Conservation (phyloP, 179 eudicot genomes). For the Sideroxylon spinosum region DNA sequence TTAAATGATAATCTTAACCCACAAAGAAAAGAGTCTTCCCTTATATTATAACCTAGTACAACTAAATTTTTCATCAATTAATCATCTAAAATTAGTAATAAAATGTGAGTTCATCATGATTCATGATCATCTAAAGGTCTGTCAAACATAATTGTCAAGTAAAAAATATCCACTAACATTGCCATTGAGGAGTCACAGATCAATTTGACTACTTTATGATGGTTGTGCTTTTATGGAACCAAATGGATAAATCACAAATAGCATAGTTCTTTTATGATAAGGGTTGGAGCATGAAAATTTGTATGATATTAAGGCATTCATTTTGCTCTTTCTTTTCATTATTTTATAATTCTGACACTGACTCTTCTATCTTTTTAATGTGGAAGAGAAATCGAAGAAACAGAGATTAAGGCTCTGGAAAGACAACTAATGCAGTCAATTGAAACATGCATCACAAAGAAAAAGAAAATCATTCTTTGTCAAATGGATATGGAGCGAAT, state of each 20-base stretch:
- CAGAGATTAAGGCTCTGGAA: slow-evolving; percentile 84
- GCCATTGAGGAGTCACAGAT: no score
- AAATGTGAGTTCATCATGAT: no score
- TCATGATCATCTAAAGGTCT: no score
- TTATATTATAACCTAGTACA: background rate
- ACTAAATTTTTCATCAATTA: background rate
- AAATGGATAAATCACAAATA: background rate
- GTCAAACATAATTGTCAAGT: no score
- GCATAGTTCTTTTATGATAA: background rate
- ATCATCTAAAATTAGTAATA: background rate
- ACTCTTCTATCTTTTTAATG: slow-evolving; percentile 14
- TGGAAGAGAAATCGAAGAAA: slow-evolving; percentile 87
- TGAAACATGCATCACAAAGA: slow-evolving; percentile 78
- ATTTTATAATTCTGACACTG: background rate
- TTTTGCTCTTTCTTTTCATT: slow-evolving; percentile 1
- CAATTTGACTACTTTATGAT: background rate
- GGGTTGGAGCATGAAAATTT: background rate
- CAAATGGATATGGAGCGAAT: slow-evolving; percentile 83
- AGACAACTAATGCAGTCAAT: slow-evolving; percentile 96
- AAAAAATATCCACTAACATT: no score
- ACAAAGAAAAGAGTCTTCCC: background rate
- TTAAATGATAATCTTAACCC: background rate
- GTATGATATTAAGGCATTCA: background rate
- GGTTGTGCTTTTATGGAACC: background rate
- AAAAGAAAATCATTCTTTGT: slow-evolving; percentile 82